Base-by-base conservation (phyloP, 352 stramenopile species). In the Phytophthora pini region DNA sequence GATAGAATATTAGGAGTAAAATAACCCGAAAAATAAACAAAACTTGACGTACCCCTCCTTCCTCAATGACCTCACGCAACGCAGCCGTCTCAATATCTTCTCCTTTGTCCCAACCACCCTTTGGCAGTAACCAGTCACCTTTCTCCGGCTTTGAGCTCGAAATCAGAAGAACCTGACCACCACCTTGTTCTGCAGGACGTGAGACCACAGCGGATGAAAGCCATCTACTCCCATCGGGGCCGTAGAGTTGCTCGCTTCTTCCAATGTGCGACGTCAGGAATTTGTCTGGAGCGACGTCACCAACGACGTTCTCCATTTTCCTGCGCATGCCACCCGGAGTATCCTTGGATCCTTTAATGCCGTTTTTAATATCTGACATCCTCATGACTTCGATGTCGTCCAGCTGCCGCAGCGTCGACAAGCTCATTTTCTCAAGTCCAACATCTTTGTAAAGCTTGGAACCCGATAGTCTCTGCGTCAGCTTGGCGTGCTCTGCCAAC, bases 121-220 rank as follows among this genome's bases (percentile, higher is more conserved):
- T 70, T 6, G 60, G 62, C 13, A 70, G 41, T 4, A 70, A 5
- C 40, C 40, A 70, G 12, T 65, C 62, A 11, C 34, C 40, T 44
- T 65, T 70, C 0, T 26, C 36, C 9, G 62, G 38, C 6, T 61
- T 65, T 5, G 62, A 65, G 43, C 62, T 70, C 5, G 55, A 65
- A 65, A 70, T 57, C 0, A 65, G 47, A 43, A 65, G 62, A 1
- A 70, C 41, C 3, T 61, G 3, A n/a, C 43, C 45, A 13, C 36
- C 44, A 1, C 43, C 50, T 41, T 55, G 10, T 15, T 56, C 29
- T 13, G 17, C 20, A 24, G 36, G 17, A 4, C 48, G 10, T 0
- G 46, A 65, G 13, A 65, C 38, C 5, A 57, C 36, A 13, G 2
- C 13, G 12, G 22, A n/a, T 7, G 50, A 46, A 11, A 46, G 12